Evolutionary conservation across 1,284 basidiomycete genomes (phyloP), one percentile per base, ranked within the genome.

Genomic region (Malassezia sympodialis): DNA sequence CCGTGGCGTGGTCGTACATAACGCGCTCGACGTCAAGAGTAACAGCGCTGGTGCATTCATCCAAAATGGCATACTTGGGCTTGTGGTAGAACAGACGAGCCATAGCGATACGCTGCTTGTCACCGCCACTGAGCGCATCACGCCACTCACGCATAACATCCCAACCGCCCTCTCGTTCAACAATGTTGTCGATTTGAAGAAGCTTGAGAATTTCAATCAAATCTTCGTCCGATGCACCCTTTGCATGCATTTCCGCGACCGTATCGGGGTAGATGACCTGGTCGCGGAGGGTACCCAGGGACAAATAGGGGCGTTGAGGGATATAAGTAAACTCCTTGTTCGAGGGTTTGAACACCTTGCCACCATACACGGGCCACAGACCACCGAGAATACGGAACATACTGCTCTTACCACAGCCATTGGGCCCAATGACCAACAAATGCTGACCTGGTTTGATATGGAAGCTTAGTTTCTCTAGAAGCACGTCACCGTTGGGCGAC

Each of bases 111-210:
- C 93, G 68, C 72, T 81, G 80, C 70, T 81, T 81, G 68, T 81
- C 80, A 7, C 79, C 79, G 2, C 87, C 91, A 63, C 86, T 89
- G 30, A 98, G 78, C 1, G 88, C 83, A 75, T 94, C 90, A 58
- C 88, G 81, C 93, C 93, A 98, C 68, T 96, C 93, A 51, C 85
- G 81, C 28, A 82, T 81, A 1, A 81, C 79, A 67, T 89, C 86
- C 90, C 90, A 96, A 14, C 93, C 93, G 11, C 93, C 93, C 76
- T 96, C 93, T n/a, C 91, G 82, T 67, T 89, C 87, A 11, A 96
- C 87, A 57, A 96, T 83, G 68, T 80, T 78, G 31, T 85, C 84
- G 84, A 98, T 88, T 64, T 90, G 84, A 14, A 96, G 86, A 12
- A 86, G 79, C 2, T 82, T 77, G 27, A 98, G 79, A 53, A 94